Evolutionary conservation across 257 asterid species (phyloP), one percentile per base, ranked within the genome.

Genomic region (Solanum corneliomulleri): DNA sequence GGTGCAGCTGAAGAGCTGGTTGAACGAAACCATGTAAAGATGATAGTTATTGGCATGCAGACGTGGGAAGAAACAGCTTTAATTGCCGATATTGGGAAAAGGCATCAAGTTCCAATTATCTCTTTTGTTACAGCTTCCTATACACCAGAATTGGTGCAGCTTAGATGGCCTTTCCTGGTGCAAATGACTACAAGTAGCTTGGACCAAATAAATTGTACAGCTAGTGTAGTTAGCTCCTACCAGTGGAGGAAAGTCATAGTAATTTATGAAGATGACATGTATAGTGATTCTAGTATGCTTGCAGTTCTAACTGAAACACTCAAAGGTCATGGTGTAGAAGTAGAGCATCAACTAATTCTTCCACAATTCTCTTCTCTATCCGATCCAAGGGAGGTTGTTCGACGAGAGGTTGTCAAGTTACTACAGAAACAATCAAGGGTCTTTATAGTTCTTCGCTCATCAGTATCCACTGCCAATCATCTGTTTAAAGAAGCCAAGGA

Each of bases 41-140:
- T 86, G 41, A 91, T 92, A 68, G 68, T 77, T 10, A 16, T 88
- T 68, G 93, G 93, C 31, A 86, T 86, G 75, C 68, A 84, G 56
- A 88, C 90, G 29, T 92, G 92, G 92, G 93, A 91, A 72, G 93
- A 92, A 88, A 87, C 92, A 27, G 90, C 89, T 86, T 85, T 91
- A 83, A 88, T 91, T 45, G 93, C 94, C 37, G 89, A 88, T 64
- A 87, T 89, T 69, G 92, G 90, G 58, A 87, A 86, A n/a, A 85
- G 75, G 87, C 86, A 70, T 39, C 88, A 90, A 72, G 88, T 92
- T 45, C 93, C 94, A 6, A 71, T 91, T 69, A 87, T 91, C 84
- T 91, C 94, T n/a, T 89, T 89, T 16, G 91, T 88, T 4, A 85
- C 87, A n/a, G 84, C 93, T 68, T 80, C 87, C 18, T 45, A 60